Evolutionary conservation across 2,329 filamentous ascomycete species (phyloP).

Genomic region (Paecilomyces dactylethromorphus): DNA sequence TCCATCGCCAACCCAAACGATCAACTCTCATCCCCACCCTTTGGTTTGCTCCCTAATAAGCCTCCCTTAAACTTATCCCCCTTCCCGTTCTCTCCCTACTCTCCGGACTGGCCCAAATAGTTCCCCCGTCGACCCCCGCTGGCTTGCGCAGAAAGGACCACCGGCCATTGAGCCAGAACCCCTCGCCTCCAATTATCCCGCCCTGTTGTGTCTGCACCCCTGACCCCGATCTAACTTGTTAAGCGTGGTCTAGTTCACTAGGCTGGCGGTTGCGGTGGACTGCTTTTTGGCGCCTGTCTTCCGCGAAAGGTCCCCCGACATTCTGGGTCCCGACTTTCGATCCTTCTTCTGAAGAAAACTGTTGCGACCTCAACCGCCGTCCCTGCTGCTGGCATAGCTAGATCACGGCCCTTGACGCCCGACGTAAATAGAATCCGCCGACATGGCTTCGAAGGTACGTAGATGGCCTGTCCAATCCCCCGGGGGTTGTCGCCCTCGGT

Average conservation of each 20-base stretch:
- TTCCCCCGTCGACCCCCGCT: slow-evolving; percentile 1
- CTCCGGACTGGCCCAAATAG: neutral
- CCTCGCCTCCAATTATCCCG: slow-evolving; percentile 9
- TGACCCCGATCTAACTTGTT: slow-evolving; percentile 15
- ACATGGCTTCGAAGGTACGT: slow-evolving; percentile 25
- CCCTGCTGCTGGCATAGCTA: slow-evolving; percentile 16
- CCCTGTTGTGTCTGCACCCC: slow-evolving; percentile 10
- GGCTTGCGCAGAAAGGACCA: neutral
- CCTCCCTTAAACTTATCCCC: neutral
- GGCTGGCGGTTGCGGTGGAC: slow-evolving; percentile 21
- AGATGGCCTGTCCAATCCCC: neutral
- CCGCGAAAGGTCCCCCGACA: slow-evolving; percentile 17
- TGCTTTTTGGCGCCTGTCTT: slow-evolving; percentile 16
- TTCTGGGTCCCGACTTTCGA: slow-evolving; percentile 20
- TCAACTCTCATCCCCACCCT: neutral
- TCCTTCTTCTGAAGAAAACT: slow-evolving; percentile 20
- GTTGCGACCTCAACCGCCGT: slow-evolving; percentile 17
- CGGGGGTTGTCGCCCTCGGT: neutral
- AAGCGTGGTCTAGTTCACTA: slow-evolving; percentile 21
- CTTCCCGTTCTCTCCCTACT: neutral
- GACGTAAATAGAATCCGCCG: slow-evolving; percentile 7
- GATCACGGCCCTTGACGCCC: slow-evolving; percentile 9
- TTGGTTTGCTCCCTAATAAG: neutral
- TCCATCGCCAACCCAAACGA: neutral
- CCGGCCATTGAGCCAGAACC: neutral